Conservation (phyloP, 176 grass and related monocot genomes). For the Carex parvula region DNA sequence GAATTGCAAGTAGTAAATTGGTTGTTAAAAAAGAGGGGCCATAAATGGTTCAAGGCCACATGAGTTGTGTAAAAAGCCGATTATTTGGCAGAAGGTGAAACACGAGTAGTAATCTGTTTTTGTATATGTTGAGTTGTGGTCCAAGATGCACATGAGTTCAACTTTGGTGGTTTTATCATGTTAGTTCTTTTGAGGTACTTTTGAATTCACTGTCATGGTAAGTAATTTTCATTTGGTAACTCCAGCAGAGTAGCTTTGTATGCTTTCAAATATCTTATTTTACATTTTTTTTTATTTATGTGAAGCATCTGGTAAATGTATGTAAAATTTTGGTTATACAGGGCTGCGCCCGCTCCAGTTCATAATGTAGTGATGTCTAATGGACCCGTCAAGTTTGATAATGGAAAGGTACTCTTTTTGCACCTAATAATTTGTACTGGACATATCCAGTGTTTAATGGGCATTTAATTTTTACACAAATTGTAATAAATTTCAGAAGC, state of each 20-base stretch:
- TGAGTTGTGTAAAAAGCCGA: not conserved
- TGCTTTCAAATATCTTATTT: not conserved
- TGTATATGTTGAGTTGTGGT: not conserved
- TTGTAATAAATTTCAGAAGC: slow-evolving; percentile 39
- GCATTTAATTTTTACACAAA: slow-evolving; percentile 13
- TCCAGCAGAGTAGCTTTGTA: not conserved
- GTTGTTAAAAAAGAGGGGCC: not conserved
- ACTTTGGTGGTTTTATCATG: slow-evolving; percentile 14
- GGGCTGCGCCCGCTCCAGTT: not conserved
- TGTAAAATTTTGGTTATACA: not conserved
- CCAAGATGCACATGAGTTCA: not conserved
- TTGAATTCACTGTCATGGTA: slow-evolving; percentile 15
- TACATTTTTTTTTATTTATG: not conserved
- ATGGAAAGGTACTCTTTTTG: slow-evolving; percentile 5
- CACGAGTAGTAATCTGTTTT: not conserved
- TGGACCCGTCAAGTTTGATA: slow-evolving; percentile 16
- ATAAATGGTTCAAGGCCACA: not conserved
- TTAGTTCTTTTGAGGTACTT: slow-evolving; percentile 3
- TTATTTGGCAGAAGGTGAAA: not conserved
- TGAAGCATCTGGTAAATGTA: not conserved
- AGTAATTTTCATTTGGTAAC: not conserved
- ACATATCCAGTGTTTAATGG: not conserved
- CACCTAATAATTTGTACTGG: slow-evolving; percentile 2
- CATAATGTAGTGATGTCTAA: not conserved
- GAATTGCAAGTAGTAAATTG: not conserved